Conservation (phyloP, 2,329 filamentous ascomycete genomes). For the Fusarium sp. region DNA sequence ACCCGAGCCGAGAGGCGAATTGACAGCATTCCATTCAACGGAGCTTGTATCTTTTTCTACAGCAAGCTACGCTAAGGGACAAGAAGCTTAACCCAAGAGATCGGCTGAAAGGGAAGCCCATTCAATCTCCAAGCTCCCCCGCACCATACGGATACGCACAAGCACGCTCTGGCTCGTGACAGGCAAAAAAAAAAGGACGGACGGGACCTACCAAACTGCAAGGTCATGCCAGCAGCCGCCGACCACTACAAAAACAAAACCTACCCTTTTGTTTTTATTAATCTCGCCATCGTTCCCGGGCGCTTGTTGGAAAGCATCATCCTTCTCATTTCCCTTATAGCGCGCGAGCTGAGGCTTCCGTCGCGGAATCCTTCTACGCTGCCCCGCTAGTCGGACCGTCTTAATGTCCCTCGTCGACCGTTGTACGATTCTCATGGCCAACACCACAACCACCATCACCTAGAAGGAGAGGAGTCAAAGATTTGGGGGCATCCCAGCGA, state of each 20-base stretch:
- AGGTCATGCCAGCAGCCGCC: constrained; percentile 9
- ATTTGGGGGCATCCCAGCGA: constrained; percentile 8
- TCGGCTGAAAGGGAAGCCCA: neutral
- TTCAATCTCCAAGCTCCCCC: constrained; percentile 19
- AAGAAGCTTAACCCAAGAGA: neutral
- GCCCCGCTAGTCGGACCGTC: constrained; percentile 37
- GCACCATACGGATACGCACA: constrained; percentile 11
- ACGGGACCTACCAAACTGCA: no score
- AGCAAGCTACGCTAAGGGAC: neutral
- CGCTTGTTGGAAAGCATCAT: neutral
- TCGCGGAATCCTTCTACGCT: neutral
- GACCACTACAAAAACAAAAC: constrained; percentile 8
- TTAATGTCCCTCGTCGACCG: constrained; percentile 30
- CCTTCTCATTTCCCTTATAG: neutral
- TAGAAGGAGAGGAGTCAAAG: constrained; percentile 5
- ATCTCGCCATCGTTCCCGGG: constrained; percentile 22
- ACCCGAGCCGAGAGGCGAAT: neutral
- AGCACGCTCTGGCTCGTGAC: constrained; percentile 34
- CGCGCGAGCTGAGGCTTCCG: neutral
- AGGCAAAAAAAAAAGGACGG: constrained; percentile 1
- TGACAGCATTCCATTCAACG: neutral
- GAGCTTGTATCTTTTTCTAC: neutral
- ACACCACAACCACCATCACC: constrained; percentile 33
- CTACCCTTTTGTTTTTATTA: constrained; percentile 12
- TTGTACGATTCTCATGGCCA: constrained; percentile 11